Evolutionary conservation across 1,284 basidiomycete species (phyloP), one percentile per base, ranked within the genome.

Genomic region (Malassezia psittaci): DNA sequence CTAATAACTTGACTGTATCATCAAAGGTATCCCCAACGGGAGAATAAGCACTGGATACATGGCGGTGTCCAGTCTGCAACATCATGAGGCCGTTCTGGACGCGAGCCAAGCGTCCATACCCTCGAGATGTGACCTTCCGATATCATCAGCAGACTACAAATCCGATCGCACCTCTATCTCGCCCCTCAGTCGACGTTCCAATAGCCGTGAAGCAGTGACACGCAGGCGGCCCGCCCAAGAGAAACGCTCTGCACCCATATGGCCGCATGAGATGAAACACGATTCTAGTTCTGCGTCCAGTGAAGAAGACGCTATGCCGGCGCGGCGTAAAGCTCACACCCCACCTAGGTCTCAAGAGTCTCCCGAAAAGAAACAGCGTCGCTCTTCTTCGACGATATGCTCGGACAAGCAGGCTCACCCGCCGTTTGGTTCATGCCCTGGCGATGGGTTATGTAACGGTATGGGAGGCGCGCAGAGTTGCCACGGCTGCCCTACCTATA

Each of bases 391-490:
- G 7, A 34, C 9, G 10, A 12, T 2, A 13, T 10, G 36, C 21
- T 10, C 9, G 18, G 18, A 8, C 12, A n/a, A 38, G 4, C 21
- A 29, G 33, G 40, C 29, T 19, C 8, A 19, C n/a, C 18, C 42
- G 44, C 7, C 33, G 9, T 33, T 54, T 9, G 69, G 69, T 15
- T 64, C 67, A 7, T 72, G 69, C 48, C 69, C 69, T 4, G 69
- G 69, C 41, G 66, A 64, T 32, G 69, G 69, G 18, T 59, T 66
- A 45, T 72, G 69, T 62, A 72, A 72, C 48, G 69, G 69, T 19
- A 72, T 65, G 9, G 69, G 69, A 24, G 69, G 69, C 34, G 63
- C 66, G 9, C 59, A 59, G 10, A 63, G 63, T 55, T 72, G 69
- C 61, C 60, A 56, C 18, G 69, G 69, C 5, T 72, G 69, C 48